Evolutionary conservation across 768 basidiomycete genomes (phyloP).

Genomic region (Rhizopogon roseolus): DNA sequence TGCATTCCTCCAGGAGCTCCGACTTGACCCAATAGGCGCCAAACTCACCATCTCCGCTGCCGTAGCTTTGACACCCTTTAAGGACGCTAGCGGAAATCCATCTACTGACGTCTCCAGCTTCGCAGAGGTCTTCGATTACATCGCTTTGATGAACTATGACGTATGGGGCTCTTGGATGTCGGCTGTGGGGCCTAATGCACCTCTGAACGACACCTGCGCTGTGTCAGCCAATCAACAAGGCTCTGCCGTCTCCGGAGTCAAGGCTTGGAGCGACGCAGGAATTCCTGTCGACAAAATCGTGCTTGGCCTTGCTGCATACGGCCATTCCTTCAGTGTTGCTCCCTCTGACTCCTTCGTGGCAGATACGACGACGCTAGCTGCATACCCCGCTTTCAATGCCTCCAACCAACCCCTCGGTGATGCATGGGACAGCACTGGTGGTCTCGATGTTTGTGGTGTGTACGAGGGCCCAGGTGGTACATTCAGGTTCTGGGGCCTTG

Average conservation of each 20-base stretch:
- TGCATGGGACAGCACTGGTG: constrained; percentile 44
- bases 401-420: constrained; percentile 47
- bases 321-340: constrained; percentile 60
- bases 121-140: constrained; percentile 62
- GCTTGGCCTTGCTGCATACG: constrained; percentile 79
- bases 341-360: constrained; percentile 30
- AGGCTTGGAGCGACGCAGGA: constrained; percentile 70
- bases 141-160: constrained; percentile 66
- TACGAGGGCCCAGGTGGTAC: constrained; percentile 44
- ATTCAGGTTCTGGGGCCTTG: constrained; percentile 57
- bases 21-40: constrained; percentile 42
- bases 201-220: constrained; percentile 73
- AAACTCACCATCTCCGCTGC: constrained; percentile 68
- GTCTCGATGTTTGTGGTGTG: constrained; percentile 52
- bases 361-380: constrained; percentile 31
- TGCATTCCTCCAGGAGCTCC: constrained; percentile 66
- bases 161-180: constrained; percentile 47
- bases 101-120: constrained; percentile 68
- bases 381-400: constrained; percentile 48
- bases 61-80: constrained; percentile 59
- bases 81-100: constrained; percentile 53
- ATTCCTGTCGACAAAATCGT: constrained; percentile 70
- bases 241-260: constrained; percentile 69
- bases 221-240: constrained; percentile 54
- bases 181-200: constrained; percentile 73